A percentile compares a stretch with the other conserved stretches of the same genome.
Evolutionary conservation across 768 basidiomycete species (phyloP).

Genomic region (Hericium alpestre): DNA sequence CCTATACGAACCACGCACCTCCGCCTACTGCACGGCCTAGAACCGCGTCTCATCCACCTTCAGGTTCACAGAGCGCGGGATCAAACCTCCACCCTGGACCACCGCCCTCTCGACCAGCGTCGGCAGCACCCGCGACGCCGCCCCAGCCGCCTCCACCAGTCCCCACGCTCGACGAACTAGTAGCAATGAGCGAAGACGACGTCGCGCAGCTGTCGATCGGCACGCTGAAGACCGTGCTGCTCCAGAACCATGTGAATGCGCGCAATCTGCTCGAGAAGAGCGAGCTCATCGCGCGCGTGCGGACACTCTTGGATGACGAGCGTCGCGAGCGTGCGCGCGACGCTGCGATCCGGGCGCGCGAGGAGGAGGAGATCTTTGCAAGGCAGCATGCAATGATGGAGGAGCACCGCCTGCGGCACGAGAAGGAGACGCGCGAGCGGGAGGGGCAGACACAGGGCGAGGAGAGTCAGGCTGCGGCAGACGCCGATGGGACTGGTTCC

Average conservation of each 20-base stretch:
- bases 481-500: neutral
- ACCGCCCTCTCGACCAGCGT: neutral
- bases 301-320: conserved; percentile 55
- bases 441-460: neutral
- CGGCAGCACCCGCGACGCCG: conserved; percentile 4
- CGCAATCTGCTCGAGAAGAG: conserved; percentile 74
- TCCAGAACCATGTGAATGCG: conserved; percentile 63
- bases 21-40: neutral
- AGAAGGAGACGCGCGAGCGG: conserved; percentile 15
- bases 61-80: neutral
- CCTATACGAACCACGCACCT: neutral
- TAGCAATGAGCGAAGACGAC: conserved; percentile 46
- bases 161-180: conserved; percentile 61
- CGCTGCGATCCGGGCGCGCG: conserved; percentile 25
- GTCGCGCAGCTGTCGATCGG: conserved; percentile 57
- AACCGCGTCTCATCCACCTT: neutral
- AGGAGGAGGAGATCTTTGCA: conserved; percentile 14
- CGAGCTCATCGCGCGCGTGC: conserved; percentile 68
- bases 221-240: conserved; percentile 69
- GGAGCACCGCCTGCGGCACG: conserved; percentile 19
- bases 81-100: neutral
- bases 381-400: conserved; percentile 14
- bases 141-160: conserved; percentile 14
- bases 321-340: conserved; percentile 40
- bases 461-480: conserved; percentile 1